Evolutionary conservation across 331 rosid genomes (phyloP), one percentile per base, ranked within the genome.

Genomic region (Quercus phellos): DNA sequence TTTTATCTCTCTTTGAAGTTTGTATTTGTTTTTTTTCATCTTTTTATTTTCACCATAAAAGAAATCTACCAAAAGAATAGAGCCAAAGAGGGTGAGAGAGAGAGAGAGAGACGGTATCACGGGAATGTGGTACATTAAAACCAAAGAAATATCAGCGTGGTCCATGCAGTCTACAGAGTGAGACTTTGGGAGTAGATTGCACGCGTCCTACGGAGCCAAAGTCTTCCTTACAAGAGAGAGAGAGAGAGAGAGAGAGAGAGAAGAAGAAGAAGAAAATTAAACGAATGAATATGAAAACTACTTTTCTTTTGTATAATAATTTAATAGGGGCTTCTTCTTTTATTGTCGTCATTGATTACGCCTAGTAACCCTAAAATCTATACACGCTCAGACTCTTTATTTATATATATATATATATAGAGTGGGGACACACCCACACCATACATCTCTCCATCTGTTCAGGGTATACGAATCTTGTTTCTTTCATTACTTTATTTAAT

Each of bases 341-440:
- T 22, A 55, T 68, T 77, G 72, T 61, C 85, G 71, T 77, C 82
- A 77, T 80, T 69, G 77, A 80, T 80, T 80, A 80, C 78, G 77
- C 77, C 80, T 77, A 22, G 43, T 50, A 53, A 76, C 70, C 87
- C 81, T 74, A 71, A 71, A 30, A 42, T 74, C 72, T 60, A 70
- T 70, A n/a, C 0, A 24, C 22, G 43, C 22, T 70, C 10, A 60
- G 50, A 35, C 53, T 46, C 4, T 12, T 46, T 22, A 22, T 22
- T 0, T 22, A 22, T 22, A 22, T 22, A 22, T 22, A 22, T 22
- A 22, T 22, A 22, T 22, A 22, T 22, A 22, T 35, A 1, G 68
- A 84, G 87, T 4, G 84, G 79, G 84, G 84, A 81, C 61, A 61
- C 82, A 43, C 42, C 14, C 61, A 61, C 82, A 43, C 42, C 14